Percentiles rank a stretch among this genome's conserved stretches.
phyloP scores from a whole-genome alignment of 2,329 filamentous ascomycete species.

The Colletotrichum liaoningense region DNA sequence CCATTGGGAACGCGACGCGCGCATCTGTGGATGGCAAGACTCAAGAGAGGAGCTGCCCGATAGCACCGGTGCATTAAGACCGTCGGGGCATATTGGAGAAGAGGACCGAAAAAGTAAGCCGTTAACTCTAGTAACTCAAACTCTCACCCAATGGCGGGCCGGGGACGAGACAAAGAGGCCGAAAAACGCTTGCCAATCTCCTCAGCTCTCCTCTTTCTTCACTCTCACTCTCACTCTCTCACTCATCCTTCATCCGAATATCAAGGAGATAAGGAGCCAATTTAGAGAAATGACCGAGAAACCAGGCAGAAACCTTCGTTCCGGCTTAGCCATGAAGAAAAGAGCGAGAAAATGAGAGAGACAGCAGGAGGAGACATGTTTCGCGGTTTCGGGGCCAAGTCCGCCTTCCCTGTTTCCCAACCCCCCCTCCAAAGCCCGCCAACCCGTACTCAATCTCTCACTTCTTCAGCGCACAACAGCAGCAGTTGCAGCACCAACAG shows the following conservation, averaged over 20 bases:
- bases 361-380: background rate
- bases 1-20: background rate
- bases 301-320: background rate
- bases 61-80: slow-evolving; percentile 2
- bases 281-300: background rate
- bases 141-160: background rate
- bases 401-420: background rate
- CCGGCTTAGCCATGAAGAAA: background rate
- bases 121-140: background rate
- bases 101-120: background rate
- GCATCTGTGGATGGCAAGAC: background rate
- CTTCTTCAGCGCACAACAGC: background rate
- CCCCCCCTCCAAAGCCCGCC: background rate
- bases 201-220: background rate
- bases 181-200: background rate
- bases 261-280: background rate
- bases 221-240: background rate
- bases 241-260: background rate
- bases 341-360: background rate
- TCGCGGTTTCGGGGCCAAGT: background rate
- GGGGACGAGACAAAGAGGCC: background rate
- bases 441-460: background rate
- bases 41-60: background rate
- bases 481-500: background rate
- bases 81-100: background rate